Evolutionary conservation across 257 asterid genomes (phyloP), one percentile per base, ranked within the genome.

Genomic region (Echites panduratus): DNA sequence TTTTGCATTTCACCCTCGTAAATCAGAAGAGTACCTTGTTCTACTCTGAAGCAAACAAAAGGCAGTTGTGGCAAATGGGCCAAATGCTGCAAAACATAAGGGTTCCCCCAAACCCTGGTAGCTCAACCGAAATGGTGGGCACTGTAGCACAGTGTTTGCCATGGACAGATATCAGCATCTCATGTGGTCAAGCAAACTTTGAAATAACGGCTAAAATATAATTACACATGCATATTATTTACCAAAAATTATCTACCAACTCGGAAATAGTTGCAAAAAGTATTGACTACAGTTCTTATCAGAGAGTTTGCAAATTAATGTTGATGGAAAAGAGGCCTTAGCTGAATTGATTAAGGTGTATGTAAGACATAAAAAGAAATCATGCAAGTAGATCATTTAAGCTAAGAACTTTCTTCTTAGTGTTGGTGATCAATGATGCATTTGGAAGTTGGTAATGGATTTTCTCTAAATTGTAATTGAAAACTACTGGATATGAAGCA

Each of bases 121-220:
- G 82, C 98, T 85, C 79, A 93, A 83, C 16, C 98, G 91, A 81
- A 90, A 93, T 5, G 97, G 97, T 7, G 98, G 98, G 73, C 97
- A 89, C 97, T 93, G 89, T 82, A 77, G 66, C 61, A 74, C 16
- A 63, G 19, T 47, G 65, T 47, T 56, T 59, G 32, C 5, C 29
- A 38, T 58, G 47, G 44, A 24, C 22, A 58, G 66, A 16, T 49
- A 45, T 32, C 44, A 56, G 27, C 61, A 17, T 56, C 63, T 48
- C 13, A 4, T 26, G 27, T 59, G 52, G 70, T 57, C 57, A 45
- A 35, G 45, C 11, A 9, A 47, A 48, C 32, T 54, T 19, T 12
- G 26, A 56, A 35, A 70, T 3, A 72, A 32, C 29, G 19, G 47
- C 48, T 62, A 53, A 61, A 48, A 35, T 32, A 32, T 32, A 32